These are phyloP conservation scores for Xerocomellus dryophilus DNA, from an alignment of 768 basidiomycete species.

Conservation along the genomic window DNA sequence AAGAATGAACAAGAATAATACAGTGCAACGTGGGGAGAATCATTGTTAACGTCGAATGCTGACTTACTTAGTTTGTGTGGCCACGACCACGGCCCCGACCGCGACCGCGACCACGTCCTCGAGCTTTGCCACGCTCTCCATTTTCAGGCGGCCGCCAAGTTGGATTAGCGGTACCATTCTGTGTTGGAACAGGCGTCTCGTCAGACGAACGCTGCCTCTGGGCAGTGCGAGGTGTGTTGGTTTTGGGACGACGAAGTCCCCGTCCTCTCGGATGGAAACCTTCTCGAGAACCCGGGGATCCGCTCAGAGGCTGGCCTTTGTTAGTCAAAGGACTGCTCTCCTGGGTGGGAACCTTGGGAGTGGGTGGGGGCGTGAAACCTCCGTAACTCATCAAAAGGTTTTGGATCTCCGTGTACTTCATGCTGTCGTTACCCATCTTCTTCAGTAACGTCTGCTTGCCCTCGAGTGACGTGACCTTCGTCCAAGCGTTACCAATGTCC, in stretches of 20 bases:
- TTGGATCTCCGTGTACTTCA: conserved; percentile 48
- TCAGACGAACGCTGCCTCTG: conserved; percentile 1
- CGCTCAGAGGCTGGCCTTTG: conserved; percentile 12
- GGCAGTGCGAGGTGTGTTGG: neutral
- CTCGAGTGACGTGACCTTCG: conserved; percentile 40
- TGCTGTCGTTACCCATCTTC: conserved; percentile 26
- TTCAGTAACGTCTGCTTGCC: conserved; percentile 26
- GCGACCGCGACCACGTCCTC: conserved; percentile 40
- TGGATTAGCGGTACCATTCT: conserved; percentile 11
- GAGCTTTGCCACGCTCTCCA: conserved; percentile 37
- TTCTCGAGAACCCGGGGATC: conserved; percentile 3
- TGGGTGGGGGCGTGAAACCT: conserved; percentile 46
- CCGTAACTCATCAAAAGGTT: conserved; percentile 52
- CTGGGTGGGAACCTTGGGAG: conserved; percentile 20
- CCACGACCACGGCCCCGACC: conserved; percentile 39
- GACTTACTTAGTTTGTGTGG: conserved; percentile 28
- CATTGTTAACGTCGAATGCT: neutral
- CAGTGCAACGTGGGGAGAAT: conserved; percentile 18
- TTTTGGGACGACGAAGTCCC: conserved; percentile 9
- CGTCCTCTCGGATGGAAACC: conserved; percentile 9
- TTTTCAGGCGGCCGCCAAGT: conserved; percentile 8
- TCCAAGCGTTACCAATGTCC: conserved; percentile 54
- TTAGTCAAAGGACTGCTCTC: conserved; percentile 12
- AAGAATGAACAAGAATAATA: conserved; percentile 16
- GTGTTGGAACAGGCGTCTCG: conserved; percentile 6